phyloP scores from a whole-genome alignment of 768 basidiomycete species.

The Psilocybe tampanensis region DNA sequence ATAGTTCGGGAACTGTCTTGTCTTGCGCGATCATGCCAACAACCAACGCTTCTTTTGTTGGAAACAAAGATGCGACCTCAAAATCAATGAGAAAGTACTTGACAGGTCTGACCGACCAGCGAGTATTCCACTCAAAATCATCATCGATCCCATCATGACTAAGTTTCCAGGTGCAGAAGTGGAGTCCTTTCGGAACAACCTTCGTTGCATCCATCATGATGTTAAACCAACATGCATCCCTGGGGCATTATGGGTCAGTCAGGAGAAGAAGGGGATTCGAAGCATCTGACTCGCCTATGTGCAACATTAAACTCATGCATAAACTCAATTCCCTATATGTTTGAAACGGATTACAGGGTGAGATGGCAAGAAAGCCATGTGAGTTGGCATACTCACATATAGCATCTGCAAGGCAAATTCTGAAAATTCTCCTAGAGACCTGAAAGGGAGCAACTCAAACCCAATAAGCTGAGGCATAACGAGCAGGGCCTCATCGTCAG shows the following conservation, averaged over 20 bases:
- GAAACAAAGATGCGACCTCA: conserved; percentile 15
- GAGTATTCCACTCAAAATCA: conserved; percentile 12
- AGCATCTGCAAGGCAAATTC: conserved; percentile 12
- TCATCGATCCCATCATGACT: background rate
- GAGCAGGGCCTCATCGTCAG: conserved; percentile 5
- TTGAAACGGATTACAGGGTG: background rate
- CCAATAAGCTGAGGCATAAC: conserved; percentile 13
- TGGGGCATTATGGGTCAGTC: background rate
- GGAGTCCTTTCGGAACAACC: conserved; percentile 15
- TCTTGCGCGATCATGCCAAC: conserved; percentile 22
- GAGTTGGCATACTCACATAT: conserved; percentile 5
- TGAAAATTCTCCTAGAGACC: conserved; percentile 11
- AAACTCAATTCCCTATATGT: conserved; percentile 8
- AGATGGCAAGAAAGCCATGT: background rate
- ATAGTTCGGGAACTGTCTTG: conserved; percentile 28
- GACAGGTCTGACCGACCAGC: conserved; percentile 24
- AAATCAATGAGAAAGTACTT: conserved; percentile 33
- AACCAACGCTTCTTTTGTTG: background rate
- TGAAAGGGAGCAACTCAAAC: conserved; percentile 8
- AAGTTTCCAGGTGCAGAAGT: background rate
- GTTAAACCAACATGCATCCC: conserved; percentile 5
- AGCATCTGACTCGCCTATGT: conserved; percentile 10
- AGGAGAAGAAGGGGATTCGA: too few species aligned
- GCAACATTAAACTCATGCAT: conserved; percentile 12
- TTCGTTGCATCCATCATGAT: conserved; percentile 18